These are phyloP conservation scores for Macrotyloma uniflorum DNA, from an alignment of 306 rosid genomes.

Conservation along the genomic window DNA sequence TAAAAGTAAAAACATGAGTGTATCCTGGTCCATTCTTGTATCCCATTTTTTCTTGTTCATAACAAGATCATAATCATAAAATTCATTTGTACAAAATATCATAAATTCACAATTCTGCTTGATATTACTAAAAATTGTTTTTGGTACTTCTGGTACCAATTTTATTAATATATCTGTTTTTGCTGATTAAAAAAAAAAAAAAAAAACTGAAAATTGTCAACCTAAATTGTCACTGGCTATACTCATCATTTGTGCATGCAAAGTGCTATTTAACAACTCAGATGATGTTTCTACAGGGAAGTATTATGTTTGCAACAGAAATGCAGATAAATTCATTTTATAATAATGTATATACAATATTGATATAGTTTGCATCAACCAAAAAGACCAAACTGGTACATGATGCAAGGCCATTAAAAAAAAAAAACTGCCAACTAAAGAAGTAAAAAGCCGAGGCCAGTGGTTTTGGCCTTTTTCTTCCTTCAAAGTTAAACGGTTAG, in stretches of 20 bases:
- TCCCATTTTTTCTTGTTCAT: too few relatives aligned
- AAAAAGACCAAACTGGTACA: constrained; percentile 24
- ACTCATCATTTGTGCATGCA: background rate
- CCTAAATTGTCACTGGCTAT: background rate
- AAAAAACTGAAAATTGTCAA: background rate
- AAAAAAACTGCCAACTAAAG: constrained; percentile 3
- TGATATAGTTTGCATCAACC: constrained; percentile 29
- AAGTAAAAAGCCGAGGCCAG: constrained; percentile 33
- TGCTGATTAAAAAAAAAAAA: too few relatives aligned
- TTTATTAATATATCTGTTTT: too few relatives aligned
- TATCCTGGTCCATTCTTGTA: too few relatives aligned
- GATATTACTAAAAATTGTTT: background rate
- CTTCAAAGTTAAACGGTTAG: constrained; percentile 11
- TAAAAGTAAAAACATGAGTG: too few relatives aligned
- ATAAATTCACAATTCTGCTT: background rate
- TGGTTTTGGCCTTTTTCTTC: constrained; percentile 36
- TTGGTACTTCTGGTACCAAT: too few relatives aligned
- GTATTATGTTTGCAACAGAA: background rate
- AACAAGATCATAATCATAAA: too few relatives aligned
- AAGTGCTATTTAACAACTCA: background rate
- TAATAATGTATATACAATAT: constrained; percentile 28
- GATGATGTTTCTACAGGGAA: background rate
- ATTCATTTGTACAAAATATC: background rate
- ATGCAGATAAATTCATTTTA: background rate
- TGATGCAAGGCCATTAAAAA: constrained; percentile 16